Evolutionary conservation across 108 stramenopile genomes (phyloP), one percentile per base, ranked within the genome.

Genomic region (Pseudonitzschia multistriata): DNA sequence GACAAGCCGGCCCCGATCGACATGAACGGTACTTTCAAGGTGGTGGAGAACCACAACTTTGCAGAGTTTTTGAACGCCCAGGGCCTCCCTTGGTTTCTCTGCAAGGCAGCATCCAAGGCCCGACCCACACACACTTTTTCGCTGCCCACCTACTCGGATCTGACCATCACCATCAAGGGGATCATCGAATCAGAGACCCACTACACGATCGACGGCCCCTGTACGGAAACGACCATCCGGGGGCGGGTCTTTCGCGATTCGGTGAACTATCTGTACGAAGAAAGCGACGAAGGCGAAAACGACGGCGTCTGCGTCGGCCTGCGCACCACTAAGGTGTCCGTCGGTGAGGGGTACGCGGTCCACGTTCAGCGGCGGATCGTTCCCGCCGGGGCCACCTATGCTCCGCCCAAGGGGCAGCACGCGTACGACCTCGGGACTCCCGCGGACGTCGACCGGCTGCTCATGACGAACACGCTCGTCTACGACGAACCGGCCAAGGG

Each of bases 51-150:
- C 37, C 52, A 79, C 49, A 78, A 83, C 56, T 86, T 82, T 66
- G 82, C 79, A 29, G 73, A 55, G 19, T 79, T 86, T 28, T 52
- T 86, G 42, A 81, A 57, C 27, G 80, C 78, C 2, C 85, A 86
- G 62, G 85, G 85, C n/a, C 79, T 86, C 0, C 79, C 81, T 45
- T 82, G 83, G 78, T 74, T 75, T 13, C 39, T 82, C 7, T 79
- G 82, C 39, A 49, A 61, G 8, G 81, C 83, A 2, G 85, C 83
- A 25, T 74, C 81, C 60, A 56, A 71, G 59, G 82, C 82, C 17
- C 73, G 80, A 30, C 82, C 85, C 5, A 74, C 77, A 17, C 82
- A 86, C 56, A 37, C 48, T 0, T 73, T 86, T 17, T 79, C 80
- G 2, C 82, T 83, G 45, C 22, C 30, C 35, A 77, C 79, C 27